Conservation (phyloP, 345 rosid species). For the Adansonia digitata region DNA sequence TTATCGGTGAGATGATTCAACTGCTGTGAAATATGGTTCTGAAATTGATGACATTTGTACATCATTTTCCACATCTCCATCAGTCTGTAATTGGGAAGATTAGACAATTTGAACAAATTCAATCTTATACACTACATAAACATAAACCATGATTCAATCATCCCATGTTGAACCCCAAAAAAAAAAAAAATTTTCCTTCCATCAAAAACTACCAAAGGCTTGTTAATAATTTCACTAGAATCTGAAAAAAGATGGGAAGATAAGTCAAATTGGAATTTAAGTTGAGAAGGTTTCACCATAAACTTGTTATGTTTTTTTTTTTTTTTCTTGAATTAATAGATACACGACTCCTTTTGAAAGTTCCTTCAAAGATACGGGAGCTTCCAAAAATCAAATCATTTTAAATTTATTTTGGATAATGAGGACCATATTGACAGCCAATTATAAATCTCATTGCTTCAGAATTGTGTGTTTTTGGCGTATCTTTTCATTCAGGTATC, state of each 20-base stretch:
- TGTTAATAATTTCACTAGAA: neutral
- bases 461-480: neutral
- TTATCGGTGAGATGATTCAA: constrained; percentile 51
- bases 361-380: neutral
- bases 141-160: neutral
- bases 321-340: neutral
- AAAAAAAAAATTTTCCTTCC: neutral
- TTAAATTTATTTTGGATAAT: neutral
- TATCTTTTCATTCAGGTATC: neutral
- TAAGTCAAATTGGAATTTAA: neutral
- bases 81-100: constrained; percentile 36
- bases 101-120: neutral
- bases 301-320: too few relatives aligned
- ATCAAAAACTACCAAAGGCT: neutral
- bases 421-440: neutral
- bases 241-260: neutral
- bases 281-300: neutral
- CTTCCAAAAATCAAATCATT: neutral
- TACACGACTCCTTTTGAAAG: neutral
- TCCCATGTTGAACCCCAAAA: neutral
- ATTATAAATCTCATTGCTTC: neutral
- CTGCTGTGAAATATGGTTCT: constrained; percentile 63
- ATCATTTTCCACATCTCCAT: constrained; percentile 70
- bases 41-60: constrained; percentile 74
- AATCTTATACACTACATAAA: neutral